Base-by-base conservation (phyloP, 148 eudicot genomes). In the Heliamphora exappendiculata region DNA sequence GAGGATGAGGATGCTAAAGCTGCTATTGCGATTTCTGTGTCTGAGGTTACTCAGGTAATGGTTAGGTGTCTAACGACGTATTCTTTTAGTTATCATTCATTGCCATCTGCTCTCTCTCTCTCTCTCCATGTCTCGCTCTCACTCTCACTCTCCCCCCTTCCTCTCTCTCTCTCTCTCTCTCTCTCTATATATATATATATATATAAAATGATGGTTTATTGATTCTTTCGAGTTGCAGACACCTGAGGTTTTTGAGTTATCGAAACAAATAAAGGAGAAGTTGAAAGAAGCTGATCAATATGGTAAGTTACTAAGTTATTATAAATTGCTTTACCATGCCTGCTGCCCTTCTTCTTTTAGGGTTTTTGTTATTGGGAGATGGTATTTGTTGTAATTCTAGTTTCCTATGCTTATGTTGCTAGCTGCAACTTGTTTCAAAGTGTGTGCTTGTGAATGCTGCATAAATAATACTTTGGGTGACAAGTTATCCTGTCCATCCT, bases 1-100 rank as follows among this genome's bases (percentile, higher is more conserved):
- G 86, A 91, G 51, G 97, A 95, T 19, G 98, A 95, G 58, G 98
- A 92, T 81, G 98, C 98, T 78, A 95, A 91, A 85, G 98, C 98
- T 29, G 98, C 98, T 71, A 91, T 91, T 77, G 98, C 97, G 13
- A 92, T 95, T 31, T 92, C 96, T 5, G 98, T 95, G 58, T 83
- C 94, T 26, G 97, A 92, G 79, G 98, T 94, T 73, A 92, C 98
- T 16, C 91, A 84, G 92, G 98, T 94, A 81, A 39, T 55, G 28
- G 68, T 42, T 11, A 29, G 41, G 77, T 10, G 17, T 44, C 67
- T 54, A 37, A 64, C 33, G 72, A 14, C 24, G 1, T 7, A 45
- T 41, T 28, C 75, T 53, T 64, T 1, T 57, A 22, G 26, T 26
- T 47, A 2, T 47, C 44, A 39, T 66, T 14, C 37, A 22, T 60